A percentile compares a stretch with the other conserved stretches of the same genome.
phyloP scores from a whole-genome alignment of 2,329 filamentous ascomycete species.

The Conoideocrella luteorostrata region DNA sequence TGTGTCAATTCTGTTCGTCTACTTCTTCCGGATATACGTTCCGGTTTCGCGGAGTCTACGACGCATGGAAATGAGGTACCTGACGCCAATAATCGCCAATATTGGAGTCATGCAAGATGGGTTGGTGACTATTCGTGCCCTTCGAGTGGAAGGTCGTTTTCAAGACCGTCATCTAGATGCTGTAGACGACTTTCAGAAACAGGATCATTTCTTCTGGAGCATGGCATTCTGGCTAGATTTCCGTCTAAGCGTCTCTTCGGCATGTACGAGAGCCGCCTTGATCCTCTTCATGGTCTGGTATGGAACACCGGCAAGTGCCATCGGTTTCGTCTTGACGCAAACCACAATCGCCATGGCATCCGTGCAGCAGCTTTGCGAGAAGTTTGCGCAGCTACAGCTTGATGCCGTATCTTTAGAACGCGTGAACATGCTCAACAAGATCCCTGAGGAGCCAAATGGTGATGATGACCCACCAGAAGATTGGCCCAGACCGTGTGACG shows the following conservation, averaged over 20 bases:
- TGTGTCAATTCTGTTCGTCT: slow-evolving; percentile 62
- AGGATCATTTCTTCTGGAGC: slow-evolving; percentile 95
- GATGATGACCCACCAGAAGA: slow-evolving; percentile 61
- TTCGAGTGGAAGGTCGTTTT: slow-evolving; percentile 71
- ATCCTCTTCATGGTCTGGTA: slow-evolving; percentile 69
- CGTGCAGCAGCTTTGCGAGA: slow-evolving; percentile 57
- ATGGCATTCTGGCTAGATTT: slow-evolving; percentile 80
- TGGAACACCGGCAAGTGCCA: slow-evolving; percentile 68
- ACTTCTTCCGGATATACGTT: slow-evolving; percentile 70
- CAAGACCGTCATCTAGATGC: slow-evolving; percentile 73
- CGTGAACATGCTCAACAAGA: slow-evolving; percentile 71
- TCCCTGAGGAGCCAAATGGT: slow-evolving; percentile 69
- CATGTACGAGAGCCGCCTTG: slow-evolving; percentile 65
- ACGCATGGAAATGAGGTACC: slow-evolving; percentile 80
- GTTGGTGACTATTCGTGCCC: slow-evolving; percentile 78
- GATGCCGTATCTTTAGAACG: slow-evolving; percentile 88
- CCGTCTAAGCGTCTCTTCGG: slow-evolving; percentile 58
- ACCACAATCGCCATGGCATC: slow-evolving; percentile 29
- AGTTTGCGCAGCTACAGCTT: slow-evolving; percentile 82
- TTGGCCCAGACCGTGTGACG: slow-evolving; percentile 69
- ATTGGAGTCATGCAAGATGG: slow-evolving; percentile 85
- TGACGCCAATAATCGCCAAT: slow-evolving; percentile 85
- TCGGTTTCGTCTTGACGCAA: slow-evolving; percentile 72
- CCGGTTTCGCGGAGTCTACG: slow-evolving; percentile 78
- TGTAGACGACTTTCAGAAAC: slow-evolving; percentile 84